These are phyloP conservation scores for Fusarium marasasianum DNA, from an alignment of 2,329 filamentous ascomycete genomes.

Conservation along the genomic window DNA sequence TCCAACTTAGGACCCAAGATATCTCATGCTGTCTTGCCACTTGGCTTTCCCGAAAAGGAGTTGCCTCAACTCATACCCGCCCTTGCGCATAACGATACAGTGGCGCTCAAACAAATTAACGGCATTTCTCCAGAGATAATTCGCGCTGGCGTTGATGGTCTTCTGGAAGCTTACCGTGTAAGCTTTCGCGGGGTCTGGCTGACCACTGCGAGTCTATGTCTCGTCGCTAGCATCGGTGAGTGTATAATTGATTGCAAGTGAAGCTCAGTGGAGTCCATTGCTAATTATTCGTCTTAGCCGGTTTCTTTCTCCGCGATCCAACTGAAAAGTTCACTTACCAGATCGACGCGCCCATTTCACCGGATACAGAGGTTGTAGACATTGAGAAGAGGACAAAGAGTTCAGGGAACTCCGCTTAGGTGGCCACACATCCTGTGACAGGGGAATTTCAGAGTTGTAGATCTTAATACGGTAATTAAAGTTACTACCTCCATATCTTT, in stretches of 20 bases:
- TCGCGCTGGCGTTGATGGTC: background rate
- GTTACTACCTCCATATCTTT: too few relatives aligned
- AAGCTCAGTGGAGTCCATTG: background rate
- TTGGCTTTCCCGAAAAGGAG: background rate
- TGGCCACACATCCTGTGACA: rapidly evolving
- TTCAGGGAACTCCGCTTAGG: background rate
- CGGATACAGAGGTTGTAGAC: background rate
- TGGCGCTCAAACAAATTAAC: rapidly evolving
- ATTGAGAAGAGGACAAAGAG: background rate
- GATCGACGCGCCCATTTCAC: background rate
- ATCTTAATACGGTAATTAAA: too few relatives aligned
- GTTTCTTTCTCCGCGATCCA: background rate
- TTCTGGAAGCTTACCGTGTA: background rate
- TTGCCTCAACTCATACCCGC: background rate
- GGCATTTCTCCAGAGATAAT: background rate
- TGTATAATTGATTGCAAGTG: background rate
- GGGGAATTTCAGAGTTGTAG: too few relatives aligned
- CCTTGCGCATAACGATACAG: background rate
- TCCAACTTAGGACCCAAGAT: background rate
- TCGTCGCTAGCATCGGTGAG: background rate
- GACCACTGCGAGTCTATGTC: background rate
- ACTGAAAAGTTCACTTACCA: background rate
- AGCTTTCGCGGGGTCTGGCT: background rate
- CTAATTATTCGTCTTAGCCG: background rate
- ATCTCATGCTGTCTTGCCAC: background rate